Percentiles rank a stretch among this genome's conserved stretches.
phyloP scores from a whole-genome alignment of 129 eudicot genomes.

The Flaveria bidentis region DNA sequence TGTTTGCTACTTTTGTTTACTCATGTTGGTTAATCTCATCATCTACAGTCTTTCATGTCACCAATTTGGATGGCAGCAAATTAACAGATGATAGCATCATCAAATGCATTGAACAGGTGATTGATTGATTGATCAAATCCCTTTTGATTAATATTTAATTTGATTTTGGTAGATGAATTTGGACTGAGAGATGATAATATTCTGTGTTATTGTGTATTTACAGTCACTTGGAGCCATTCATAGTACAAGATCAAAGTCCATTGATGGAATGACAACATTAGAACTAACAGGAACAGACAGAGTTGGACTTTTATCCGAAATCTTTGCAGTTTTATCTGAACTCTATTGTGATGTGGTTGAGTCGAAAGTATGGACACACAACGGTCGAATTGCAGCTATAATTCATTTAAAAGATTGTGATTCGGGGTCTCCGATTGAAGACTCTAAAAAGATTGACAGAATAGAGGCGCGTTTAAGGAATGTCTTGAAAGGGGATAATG shows the following conservation, averaged over 20 bases:
- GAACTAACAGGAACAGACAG: constrained; percentile 88
- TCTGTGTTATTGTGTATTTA: background rate
- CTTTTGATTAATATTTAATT: background rate
- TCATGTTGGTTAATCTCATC: constrained; percentile 18
- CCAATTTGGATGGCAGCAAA: constrained; percentile 78
- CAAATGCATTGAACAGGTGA: constrained; percentile 79
- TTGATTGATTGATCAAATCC: background rate
- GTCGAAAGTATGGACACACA: constrained; percentile 90
- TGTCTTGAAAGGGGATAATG: constrained; percentile 86
- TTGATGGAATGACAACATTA: constrained; percentile 70
- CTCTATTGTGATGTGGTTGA: constrained; percentile 69
- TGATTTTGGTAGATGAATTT: background rate
- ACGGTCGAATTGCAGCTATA: constrained; percentile 82
- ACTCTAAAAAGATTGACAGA: constrained; percentile 48
- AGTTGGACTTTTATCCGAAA: constrained; percentile 80
- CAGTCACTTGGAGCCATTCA: constrained; percentile 81
- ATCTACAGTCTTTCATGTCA: constrained; percentile 88
- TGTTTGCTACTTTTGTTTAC: constrained; percentile 6
- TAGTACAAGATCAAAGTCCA: constrained; percentile 44
- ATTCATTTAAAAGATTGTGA: constrained; percentile 70
- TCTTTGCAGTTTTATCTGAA: constrained; percentile 74
- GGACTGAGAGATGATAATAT: background rate
- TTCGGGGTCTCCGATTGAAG: constrained; percentile 69
- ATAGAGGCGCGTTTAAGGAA: constrained; percentile 64
- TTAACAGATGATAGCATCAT: constrained; percentile 69